Percentiles rank a stretch among this genome's conserved stretches.
Evolutionary conservation across 805 yeast species (phyloP).

Genomic region (Starmerella scarabaei): DNA sequence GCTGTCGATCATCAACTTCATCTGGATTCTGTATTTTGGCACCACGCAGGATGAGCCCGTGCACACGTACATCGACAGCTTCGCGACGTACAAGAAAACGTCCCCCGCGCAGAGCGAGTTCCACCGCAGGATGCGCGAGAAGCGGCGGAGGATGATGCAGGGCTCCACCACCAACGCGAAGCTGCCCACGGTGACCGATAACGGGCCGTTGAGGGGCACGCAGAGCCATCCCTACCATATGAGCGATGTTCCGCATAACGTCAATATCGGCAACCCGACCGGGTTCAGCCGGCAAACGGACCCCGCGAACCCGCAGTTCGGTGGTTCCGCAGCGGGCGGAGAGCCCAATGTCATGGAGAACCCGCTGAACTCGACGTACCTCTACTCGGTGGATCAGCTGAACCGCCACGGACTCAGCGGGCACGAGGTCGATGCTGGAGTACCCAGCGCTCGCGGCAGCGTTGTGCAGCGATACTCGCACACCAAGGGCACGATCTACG

Average conservation of each 20-base stretch:
- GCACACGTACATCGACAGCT: conserved; percentile 73
- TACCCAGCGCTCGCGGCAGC: not conserved
- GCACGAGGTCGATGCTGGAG: conserved; percentile 10
- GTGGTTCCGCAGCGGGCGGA: not conserved
- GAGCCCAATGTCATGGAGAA: not conserved
- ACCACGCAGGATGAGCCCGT: conserved; percentile 81
- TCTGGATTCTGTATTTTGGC: conserved; percentile 85
- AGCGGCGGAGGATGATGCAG: not conserved
- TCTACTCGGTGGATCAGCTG: conserved; percentile 17
- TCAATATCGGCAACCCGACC: conserved; percentile 8
- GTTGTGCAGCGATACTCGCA: not conserved
- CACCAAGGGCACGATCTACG: conserved; percentile 18
- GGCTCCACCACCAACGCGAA: not conserved
- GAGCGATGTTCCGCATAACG: conserved; percentile 14
- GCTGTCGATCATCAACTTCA: conserved; percentile 62
- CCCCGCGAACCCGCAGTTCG: not conserved
- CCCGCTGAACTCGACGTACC: conserved; percentile 24
- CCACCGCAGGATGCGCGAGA: conserved; percentile 2
- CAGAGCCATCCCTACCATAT: conserved; percentile 13
- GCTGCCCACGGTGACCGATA: not conserved
- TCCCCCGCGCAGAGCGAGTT: not conserved
- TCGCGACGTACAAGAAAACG: conserved; percentile 32
- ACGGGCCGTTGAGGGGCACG: conserved; percentile 4
- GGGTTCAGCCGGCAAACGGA: conserved; percentile 3
- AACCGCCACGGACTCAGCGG: conserved; percentile 14